Evolutionary conservation across 1,284 basidiomycete genomes (phyloP).

Genomic region (Exobasidium rhododendri): DNA sequence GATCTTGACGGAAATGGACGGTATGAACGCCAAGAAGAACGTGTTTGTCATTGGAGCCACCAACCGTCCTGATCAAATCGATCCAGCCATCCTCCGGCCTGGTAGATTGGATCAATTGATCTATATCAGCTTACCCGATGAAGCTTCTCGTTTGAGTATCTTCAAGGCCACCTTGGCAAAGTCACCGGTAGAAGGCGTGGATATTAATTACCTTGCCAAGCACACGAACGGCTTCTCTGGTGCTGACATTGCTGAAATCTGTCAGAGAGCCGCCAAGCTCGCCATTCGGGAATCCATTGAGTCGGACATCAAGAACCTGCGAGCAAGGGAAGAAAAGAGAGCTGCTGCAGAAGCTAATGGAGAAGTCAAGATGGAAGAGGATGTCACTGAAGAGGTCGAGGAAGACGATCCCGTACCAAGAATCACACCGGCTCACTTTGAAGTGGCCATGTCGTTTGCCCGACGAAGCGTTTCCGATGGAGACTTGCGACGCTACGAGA

Average conservation of each 20-base stretch:
- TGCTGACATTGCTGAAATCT: conserved; percentile 98
- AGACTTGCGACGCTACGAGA: conserved; percentile 81
- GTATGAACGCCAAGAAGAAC: conserved; percentile 98
- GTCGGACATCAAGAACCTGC: conserved; percentile 74
- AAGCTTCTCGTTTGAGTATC: conserved; percentile 84
- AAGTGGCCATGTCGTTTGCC: conserved; percentile 88
- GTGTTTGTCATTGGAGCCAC: conserved; percentile 98
- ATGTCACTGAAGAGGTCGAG: conserved; percentile 58
- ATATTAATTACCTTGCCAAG: conserved; percentile 84
- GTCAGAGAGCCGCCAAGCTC: conserved; percentile 93
- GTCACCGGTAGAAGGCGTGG: conserved; percentile 82
- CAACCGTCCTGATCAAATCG: conserved; percentile 98
- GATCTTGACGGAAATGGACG: conserved; percentile 97
- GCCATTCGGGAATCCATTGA: conserved; percentile 95
- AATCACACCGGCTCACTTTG: conserved; percentile 75
- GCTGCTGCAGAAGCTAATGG: conserved; percentile 26
- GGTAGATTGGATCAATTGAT: conserved; percentile 80
- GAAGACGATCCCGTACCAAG: conserved; percentile 85
- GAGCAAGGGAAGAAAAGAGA: conserved; percentile 60
- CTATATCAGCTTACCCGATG: conserved; percentile 71
- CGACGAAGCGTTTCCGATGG: conserved; percentile 59
- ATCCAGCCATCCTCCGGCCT: conserved; percentile 91
- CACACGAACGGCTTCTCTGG: conserved; percentile 97
- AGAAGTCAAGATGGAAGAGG: conserved; percentile 67
- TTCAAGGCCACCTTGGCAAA: conserved; percentile 88